Evolutionary conservation across 441 rosid genomes (phyloP), one percentile per base, ranked within the genome.

Genomic region (Brassica balearica): DNA sequence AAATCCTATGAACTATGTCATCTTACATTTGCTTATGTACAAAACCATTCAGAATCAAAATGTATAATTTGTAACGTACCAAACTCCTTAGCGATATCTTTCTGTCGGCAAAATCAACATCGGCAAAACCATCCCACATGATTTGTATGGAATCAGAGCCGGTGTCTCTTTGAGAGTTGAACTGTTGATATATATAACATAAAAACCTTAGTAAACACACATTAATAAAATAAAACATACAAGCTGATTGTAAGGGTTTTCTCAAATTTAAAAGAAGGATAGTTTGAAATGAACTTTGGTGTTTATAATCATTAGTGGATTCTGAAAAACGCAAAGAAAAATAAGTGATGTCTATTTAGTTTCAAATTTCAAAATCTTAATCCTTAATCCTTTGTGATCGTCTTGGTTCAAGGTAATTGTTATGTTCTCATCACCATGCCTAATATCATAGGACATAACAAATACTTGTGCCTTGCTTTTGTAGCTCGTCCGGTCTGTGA

Each of bases 401-500:
- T 11, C 53, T 46, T 12, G 53, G 14, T 46, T 11, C 14, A 11
- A 11, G 5, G 53, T 46, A 46, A 46, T 46, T 46, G 53, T 46
- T 46, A 12, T 12, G 14, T 46, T 46, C 53, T 46, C 53, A 46
- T 11, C 53, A 46, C 53, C 5, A 46, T 11, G 53, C 53, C 14
- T 46, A 41, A 46, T 46, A 46, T 38, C 4, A 12, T 46, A 11
- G 14, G 53, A 46, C 6, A 12, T 11, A 46, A 46, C 14, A 46
- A 48, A 48, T 12, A 12, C 5, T 12, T 48, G 17, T 48, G 56
- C 56, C 56, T 48, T 48, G 19, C 56, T n/a, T 7, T 48, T n/a
- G 56, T 48, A 48, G 56, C 56, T 48, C 56, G 17, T n/a, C 56
- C 56, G 56, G 56, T 48, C 17, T n/a, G 56, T 51, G 56, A 51